Evolutionary conservation across 2,329 filamentous ascomycete genomes (phyloP), one percentile per base, ranked within the genome.

Genomic region (Arachnomyces sp.): DNA sequence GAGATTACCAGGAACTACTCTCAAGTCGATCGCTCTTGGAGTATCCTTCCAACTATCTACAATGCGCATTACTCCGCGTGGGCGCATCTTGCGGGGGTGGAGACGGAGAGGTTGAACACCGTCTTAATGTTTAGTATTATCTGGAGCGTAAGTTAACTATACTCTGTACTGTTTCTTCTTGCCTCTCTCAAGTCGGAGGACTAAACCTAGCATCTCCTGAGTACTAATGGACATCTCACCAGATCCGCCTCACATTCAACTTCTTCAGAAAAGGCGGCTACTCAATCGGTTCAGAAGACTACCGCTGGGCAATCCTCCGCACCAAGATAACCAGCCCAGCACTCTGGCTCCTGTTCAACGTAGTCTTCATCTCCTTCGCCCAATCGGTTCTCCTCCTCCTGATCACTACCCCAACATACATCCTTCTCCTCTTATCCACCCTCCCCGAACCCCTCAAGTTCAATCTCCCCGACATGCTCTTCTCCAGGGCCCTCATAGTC

Each of bases 251-350:
- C 63, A 96, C 90, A 2, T 96, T 77, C 71, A 98, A 98, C 66
- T 98, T 95, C 67, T 94, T 84, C 81, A 82, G 92, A 43, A 94
- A 86, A 61, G 92, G 92, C 30, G 92, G 92, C 16, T 98, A 98
- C 61, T 69, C 73, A 12, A 72, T 89, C 48, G 90, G 92, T 29
- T 89, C 84, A 12, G 90, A 98, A 64, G 92, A 98, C 63, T 98
- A 98, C 62, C 77, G 92, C 65, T 98, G 92, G 90, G 72, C 74
- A 42, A 79, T 89, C 40, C 68, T 96, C 38, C 81, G 81, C 57
- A 68, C 73, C 18, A 68, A 78, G 29, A 71, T 89, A 15, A 68
- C 72, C 38, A 68, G 77, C 32, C 88, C 87, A 65, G 84, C 88
- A 30, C 58, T 79, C 16, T 94, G 94, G 70, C 86, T 89, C 60